Base-by-base conservation (phyloP, 1,284 basidiomycete species). In the Pholiota adiposa region DNA sequence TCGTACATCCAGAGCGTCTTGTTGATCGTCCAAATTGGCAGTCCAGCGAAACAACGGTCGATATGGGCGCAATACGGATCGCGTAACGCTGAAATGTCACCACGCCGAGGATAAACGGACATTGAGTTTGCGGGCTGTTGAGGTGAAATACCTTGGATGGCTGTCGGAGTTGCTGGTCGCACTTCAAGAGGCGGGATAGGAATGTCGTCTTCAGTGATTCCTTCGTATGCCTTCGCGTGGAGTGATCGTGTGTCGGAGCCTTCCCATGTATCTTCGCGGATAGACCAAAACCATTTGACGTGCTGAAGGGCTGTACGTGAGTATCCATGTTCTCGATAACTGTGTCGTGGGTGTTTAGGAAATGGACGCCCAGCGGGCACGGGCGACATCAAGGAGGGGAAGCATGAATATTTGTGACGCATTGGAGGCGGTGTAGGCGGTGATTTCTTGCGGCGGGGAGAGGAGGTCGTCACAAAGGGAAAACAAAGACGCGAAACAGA, bases 1-100 rank as follows among this genome's bases (percentile, higher is more conserved):
- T 87, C 83, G 63, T 80, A 79, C 68, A 86, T 77, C 75, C 82
- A 90, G 25, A 90, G 67, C 29, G 79, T 80, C 76, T 89, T 89
- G 49, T 77, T 73, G 67, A 90, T 83, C n/a, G 85, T 87, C 81
- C 87, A 88, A 33, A 83, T 67, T 0, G 85, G 83, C 65, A 85
- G 75, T 40, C 72, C 75, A 60, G 79, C 78, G 67, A 89, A 88
- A 62, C 75, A 82, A 11, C 83, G 80, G 70, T 90, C 89, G 50
- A 85, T 75, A 52, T 81, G 74, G 61, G 76, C 78, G 56, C 79
- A 79, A 64, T 81, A 82, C 0, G 83, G 80, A 67, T 89, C 85
- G 33, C 81, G 81, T 34, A 90, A 70, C 1, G 81, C 77, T 0
- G 75, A 68, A 25, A 90, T 71, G 64, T 89, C 87, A 9, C 88